phyloP scores from a whole-genome alignment of 1,284 basidiomycete genomes.

The Tylopilus microsporus region DNA sequence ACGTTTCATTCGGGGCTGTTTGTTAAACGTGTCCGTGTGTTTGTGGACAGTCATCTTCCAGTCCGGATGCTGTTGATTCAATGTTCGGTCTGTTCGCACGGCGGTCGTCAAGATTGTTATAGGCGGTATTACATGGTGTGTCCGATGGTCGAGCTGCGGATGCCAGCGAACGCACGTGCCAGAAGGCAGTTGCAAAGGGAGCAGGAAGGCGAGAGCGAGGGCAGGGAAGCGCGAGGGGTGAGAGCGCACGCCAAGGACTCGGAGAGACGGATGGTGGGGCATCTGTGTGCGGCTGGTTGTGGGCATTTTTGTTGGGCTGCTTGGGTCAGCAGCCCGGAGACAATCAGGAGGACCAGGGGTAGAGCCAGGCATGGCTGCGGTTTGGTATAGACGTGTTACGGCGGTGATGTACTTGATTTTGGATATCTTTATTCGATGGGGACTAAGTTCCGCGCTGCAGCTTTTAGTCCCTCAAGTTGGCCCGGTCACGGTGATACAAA shows the following conservation, averaged over 20 bases:
- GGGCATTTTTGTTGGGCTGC: slow-evolving; percentile 61
- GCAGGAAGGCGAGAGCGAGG: slow-evolving; percentile 16
- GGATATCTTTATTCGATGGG: background rate
- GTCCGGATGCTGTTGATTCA: slow-evolving; percentile 63
- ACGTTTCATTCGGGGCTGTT: background rate
- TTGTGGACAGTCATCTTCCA: slow-evolving; percentile 53
- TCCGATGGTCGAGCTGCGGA: slow-evolving; percentile 44
- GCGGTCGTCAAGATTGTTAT: slow-evolving; percentile 73
- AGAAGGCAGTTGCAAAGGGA: slow-evolving; percentile 24
- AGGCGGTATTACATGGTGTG: slow-evolving; percentile 55
- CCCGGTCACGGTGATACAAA: too few relatives aligned
- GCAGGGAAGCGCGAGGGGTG: slow-evolving; percentile 1
- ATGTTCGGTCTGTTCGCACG: slow-evolving; percentile 69
- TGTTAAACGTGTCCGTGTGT: background rate
- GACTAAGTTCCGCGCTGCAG: too few relatives aligned
- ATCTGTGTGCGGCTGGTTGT: slow-evolving; percentile 62
- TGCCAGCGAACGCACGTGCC: slow-evolving; percentile 19
- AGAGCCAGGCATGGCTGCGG: background rate
- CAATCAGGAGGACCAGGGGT: background rate
- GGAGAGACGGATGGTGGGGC: slow-evolving; percentile 35
- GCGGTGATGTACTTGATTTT: background rate
- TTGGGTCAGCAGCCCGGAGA: slow-evolving; percentile 10
- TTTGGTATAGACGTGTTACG: background rate
- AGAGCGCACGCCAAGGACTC: background rate
- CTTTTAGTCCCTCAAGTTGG: too few relatives aligned